Conservation (phyloP, 2,329 filamentous ascomycete genomes). For the Claviceps purpurea region DNA sequence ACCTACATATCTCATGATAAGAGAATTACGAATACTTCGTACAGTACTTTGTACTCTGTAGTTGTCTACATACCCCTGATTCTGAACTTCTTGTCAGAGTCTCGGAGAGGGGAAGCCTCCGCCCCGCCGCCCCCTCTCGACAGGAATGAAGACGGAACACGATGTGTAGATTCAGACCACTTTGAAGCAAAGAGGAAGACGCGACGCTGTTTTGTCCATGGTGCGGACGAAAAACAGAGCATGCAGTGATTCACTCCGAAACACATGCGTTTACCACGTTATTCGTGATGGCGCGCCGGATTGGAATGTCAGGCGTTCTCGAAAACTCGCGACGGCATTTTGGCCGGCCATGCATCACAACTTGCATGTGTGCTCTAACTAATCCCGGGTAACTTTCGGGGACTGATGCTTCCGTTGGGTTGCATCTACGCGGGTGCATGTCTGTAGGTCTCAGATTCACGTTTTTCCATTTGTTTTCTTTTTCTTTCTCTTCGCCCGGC, state of each 20-base stretch:
- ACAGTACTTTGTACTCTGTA: too few species aligned
- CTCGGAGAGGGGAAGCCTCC: neutral
- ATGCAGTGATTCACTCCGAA: neutral
- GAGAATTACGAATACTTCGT: too few species aligned
- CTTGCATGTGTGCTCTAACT: neutral
- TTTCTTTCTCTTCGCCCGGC: neutral
- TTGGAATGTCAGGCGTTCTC: neutral
- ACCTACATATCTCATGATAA: too few species aligned
- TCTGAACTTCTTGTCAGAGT: too few species aligned
- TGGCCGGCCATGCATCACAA: neutral
- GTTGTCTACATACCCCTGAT: too few species aligned
- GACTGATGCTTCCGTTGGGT: too few species aligned
- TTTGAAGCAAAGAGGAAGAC: neutral
- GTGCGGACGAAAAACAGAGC: too few species aligned
- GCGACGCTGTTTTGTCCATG: neutral
- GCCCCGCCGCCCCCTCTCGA: neutral
- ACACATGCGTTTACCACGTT: neutral
- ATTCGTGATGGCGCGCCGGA: neutral
- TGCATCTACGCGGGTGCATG: too few species aligned
- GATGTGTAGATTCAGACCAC: neutral
- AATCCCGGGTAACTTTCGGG: too few species aligned
- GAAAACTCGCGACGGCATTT: neutral
- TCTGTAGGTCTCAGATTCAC: too few species aligned
- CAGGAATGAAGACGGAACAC: neutral
- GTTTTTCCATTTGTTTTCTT: too few species aligned